Conservation (phyloP, 768 basidiomycete species). For the Lentinula aciculospora region DNA sequence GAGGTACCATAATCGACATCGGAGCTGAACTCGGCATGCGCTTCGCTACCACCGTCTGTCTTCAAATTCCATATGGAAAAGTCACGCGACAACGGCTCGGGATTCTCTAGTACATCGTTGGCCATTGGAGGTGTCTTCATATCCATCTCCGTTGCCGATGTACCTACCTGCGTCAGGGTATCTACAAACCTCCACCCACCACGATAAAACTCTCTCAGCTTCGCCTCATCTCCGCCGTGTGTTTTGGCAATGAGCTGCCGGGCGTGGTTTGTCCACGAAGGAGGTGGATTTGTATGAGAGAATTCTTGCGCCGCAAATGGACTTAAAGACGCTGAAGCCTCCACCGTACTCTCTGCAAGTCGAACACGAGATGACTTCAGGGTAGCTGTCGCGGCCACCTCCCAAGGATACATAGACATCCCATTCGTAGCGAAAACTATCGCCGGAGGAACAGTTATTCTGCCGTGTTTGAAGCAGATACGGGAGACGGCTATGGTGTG, state of each 20-base stretch:
- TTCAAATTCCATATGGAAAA: background rate
- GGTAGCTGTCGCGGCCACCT: background rate
- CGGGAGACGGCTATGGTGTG: conserved; percentile 63
- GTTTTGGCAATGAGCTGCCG: conserved; percentile 29
- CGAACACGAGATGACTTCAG: too few relatives aligned
- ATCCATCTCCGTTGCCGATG: too few relatives aligned
- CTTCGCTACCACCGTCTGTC: too few relatives aligned
- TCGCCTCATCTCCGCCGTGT: conserved; percentile 26
- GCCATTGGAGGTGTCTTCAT: too few relatives aligned
- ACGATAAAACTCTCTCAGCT: conserved; percentile 31
- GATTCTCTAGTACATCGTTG: background rate
- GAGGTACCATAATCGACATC: background rate
- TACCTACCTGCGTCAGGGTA: background rate
- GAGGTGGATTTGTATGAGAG: conserved; percentile 38
- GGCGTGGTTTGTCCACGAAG: conserved; percentile 36
- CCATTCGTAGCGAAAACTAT: conserved; percentile 59
- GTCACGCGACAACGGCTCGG: background rate
- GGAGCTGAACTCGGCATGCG: background rate
- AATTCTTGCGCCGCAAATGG: background rate
- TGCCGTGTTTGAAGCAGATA: conserved; percentile 62
- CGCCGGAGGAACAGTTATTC: conserved; percentile 69
- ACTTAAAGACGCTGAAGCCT: too few relatives aligned
- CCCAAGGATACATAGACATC: conserved; percentile 26
- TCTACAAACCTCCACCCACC: conserved; percentile 62
- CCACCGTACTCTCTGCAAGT: too few relatives aligned